These are phyloP conservation scores for Gentiana straminea DNA, from an alignment of 257 asterid genomes.

Conservation along the genomic window DNA sequence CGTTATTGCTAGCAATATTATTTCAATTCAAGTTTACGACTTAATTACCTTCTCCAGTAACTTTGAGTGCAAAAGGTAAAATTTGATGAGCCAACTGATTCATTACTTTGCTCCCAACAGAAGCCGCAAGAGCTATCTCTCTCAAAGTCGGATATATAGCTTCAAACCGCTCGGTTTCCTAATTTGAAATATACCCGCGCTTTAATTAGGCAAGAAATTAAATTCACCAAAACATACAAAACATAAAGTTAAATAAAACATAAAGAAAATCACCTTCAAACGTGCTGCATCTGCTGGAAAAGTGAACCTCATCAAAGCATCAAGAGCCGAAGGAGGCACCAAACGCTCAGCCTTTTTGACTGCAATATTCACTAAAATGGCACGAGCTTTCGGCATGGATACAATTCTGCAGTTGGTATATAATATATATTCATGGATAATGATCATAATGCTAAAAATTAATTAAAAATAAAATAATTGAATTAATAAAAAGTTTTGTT, in stretches of 20 bases:
- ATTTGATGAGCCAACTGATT: slow-evolving; percentile 21
- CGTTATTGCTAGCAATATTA: too few species aligned
- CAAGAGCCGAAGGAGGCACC: slow-evolving; percentile 18
- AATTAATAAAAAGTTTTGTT: too few species aligned
- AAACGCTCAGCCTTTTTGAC: slow-evolving; percentile 18
- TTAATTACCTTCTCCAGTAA: slow-evolving; percentile 20
- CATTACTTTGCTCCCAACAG: slow-evolving; percentile 27
- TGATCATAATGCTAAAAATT: not conserved
- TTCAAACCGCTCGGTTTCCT: slow-evolving; percentile 25
- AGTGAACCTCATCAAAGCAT: slow-evolving; percentile 9
- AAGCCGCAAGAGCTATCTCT: slow-evolving; percentile 23
- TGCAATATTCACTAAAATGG: slow-evolving; percentile 15
- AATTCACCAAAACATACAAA: too few species aligned
- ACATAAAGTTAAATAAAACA: too few species aligned
- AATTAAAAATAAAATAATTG: not conserved
- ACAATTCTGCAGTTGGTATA: slow-evolving; percentile 9
- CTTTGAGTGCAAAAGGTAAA: slow-evolving; percentile 16
- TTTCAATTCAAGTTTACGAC: not conserved
- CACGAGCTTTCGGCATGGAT: slow-evolving; percentile 12
- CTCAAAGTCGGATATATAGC: slow-evolving; percentile 19
- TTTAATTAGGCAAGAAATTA: too few species aligned
- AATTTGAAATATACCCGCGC: not conserved
- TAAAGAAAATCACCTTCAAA: slow-evolving; percentile 7
- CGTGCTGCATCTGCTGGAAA: slow-evolving; percentile 14
- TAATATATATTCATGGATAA: not conserved